Percentiles rank a stretch among this genome's conserved stretches.
Evolutionary conservation across 139 green algal genomes (phyloP).

Genomic region (Gonium pectorale): DNA sequence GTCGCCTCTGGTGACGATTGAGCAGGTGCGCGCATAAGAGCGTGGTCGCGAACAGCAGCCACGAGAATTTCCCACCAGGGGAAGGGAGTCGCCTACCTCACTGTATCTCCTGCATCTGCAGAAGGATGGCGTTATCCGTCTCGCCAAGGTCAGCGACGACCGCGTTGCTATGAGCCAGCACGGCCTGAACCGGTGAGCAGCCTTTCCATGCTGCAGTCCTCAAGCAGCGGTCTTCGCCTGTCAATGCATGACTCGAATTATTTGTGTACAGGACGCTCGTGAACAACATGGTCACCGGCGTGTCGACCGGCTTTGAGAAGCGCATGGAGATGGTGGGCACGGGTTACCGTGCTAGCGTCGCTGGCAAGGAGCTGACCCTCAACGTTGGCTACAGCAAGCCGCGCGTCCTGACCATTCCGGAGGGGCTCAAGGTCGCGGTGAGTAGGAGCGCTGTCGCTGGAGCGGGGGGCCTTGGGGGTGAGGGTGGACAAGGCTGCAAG

Average conservation of each 20-base stretch:
- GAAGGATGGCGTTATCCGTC: no score
- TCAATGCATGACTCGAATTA: not conserved
- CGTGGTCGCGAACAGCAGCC: not conserved
- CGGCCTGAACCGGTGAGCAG: conserved; percentile 73
- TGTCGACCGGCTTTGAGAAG: conserved; percentile 85
- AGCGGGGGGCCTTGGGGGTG: no score
- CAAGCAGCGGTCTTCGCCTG: no score
- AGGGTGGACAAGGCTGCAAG: no score
- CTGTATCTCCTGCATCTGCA: no score
- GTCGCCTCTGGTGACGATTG: conserved; percentile 69
- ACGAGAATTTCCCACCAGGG: conserved; percentile 22
- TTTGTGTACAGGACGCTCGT: conserved; percentile 73
- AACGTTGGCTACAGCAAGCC: conserved; percentile 95
- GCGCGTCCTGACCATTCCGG: conserved; percentile 87
- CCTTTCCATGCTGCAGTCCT: not conserved
- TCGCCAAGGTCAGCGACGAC: conserved; percentile 65
- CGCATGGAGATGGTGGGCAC: conserved; percentile 88
- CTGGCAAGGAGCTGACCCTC: conserved; percentile 84
- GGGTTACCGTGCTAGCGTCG: conserved; percentile 90
- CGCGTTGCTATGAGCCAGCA: conserved; percentile 71
- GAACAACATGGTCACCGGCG: conserved; percentile 94
- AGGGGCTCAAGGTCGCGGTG: conserved; percentile 85
- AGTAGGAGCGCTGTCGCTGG: not conserved
- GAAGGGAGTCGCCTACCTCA: no score
- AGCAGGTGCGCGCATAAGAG: conserved; percentile 69